Evolutionary conservation across 208 protist species (phyloP), one percentile per base, ranked within the genome.

Genomic region (Phytomonas sp.): DNA sequence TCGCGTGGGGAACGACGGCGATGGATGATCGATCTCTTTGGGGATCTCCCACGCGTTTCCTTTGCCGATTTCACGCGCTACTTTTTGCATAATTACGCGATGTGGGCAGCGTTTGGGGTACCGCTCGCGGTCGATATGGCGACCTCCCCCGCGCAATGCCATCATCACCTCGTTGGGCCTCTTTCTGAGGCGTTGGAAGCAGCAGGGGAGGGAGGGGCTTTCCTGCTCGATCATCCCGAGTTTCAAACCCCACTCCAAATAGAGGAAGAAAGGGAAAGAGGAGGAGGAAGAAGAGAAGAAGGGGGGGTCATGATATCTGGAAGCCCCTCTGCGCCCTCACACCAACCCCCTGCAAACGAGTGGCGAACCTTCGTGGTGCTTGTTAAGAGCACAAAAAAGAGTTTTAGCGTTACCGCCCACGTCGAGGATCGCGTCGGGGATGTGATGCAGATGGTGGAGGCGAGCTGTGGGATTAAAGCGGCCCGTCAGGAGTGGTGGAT

Each of bases 401-500:
- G 75, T 17, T 96, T 93, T 70, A 91, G 83, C 64, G 91, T 96
- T 6, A 96, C 91, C 29, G 88, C 88, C 23, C 86, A 94, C 72
- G 79, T 91, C 29, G 78, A 79, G 34, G 91, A 96, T 75, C 79
- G 67, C 17, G 72, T 96, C 28, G 64, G 71, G 13, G 87, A 93
- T 51, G 88, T 90, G 8, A 93, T 90, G 88, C 51, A 73, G 28
- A 94, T 94, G 87, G 80, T 96, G 33, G 86, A 96, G 66, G 82
- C 66, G 34, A 91, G 78, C 72, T 83, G 80, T 8, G 82, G 81
- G n/a, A 92, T 96, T 43, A 73, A 72, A 32, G 88, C 80, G 2
- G 67, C 72, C 0, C 82, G 85, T 31, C 91, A 96, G 81, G 80
- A 93, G 78, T 94, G 88, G 88, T 69, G 79, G 26, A 36, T 75